Evolutionary conservation across 2,329 filamentous ascomycete genomes (phyloP), one percentile per base, ranked within the genome.

Genomic region (Claviceps arundinis): DNA sequence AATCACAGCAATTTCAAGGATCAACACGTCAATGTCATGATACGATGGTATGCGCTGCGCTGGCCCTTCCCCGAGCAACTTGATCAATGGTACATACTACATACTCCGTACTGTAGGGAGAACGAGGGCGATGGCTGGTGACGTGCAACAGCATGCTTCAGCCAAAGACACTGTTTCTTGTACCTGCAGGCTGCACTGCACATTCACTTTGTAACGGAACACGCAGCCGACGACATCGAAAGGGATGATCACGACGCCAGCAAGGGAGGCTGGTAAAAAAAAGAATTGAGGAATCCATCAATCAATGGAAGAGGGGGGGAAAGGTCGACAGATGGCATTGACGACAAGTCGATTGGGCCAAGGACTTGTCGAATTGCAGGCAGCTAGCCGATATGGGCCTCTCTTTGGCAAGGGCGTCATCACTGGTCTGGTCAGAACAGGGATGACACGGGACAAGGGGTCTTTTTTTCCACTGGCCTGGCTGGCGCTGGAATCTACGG

Each of bases 1-100:
- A 47, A 55, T 55, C 53, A 55, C 41, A 50, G 46, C 26, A 44
- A 48, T 53, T 51, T 48, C 51, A 55, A 51, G 51, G 52, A 46
- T 51, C 44, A 44, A 34, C 9, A 34, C 30, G 30, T 34, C 30
- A 11, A 34, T 34, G 16, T 6, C 16, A 26, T 9, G 9, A 37
- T 11, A 37, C 30, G 34, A 46, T 19, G 45, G 45, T 8, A 6
- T 47, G 45, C 26, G 7, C 30, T 37, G 45, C 38, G 34, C 24
- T 37, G 37, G 30, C 13, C 34, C 26, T 30, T 34, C 30, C 30
- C 30, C 9, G 30, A 34, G 9, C 3, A 34, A 0, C 30, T 34
- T 34, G 30, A 34, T 34, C 9, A 34, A 34, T 11, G 30, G 30
- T 34, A 34, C 30, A 4, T 22, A 22, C 17, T 19, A 19, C 17